Conservation (phyloP, 2,329 filamentous ascomycete genomes). For the Fusarium paranaense region DNA sequence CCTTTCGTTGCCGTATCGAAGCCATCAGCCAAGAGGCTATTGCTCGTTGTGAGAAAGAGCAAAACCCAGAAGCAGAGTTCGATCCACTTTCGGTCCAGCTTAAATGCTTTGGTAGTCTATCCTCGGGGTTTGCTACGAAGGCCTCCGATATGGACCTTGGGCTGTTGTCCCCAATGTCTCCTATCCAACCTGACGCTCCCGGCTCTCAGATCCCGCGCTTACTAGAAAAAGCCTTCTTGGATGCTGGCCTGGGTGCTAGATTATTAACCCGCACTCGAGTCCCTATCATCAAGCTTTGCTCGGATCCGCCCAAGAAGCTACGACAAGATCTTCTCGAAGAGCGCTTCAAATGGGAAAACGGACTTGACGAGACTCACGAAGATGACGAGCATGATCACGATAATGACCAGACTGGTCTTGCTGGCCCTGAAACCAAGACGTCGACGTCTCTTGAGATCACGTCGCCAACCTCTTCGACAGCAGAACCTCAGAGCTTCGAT, state of each 20-base stretch:
- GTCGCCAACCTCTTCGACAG: constrained; percentile 26
- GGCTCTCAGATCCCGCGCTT: constrained; percentile 76
- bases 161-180: constrained; percentile 74
- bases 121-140: constrained; percentile 87
- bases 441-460: constrained; percentile 33
- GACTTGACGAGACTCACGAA: constrained; percentile 53
- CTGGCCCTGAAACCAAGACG: constrained; percentile 7
- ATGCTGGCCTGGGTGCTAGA: constrained; percentile 79
- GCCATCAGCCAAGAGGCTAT: constrained; percentile 71
- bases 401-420: constrained; percentile 35
- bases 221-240: constrained; percentile 79
- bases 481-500: constrained; percentile 39
- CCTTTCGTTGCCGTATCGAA: constrained; percentile 75
- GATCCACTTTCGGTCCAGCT: constrained; percentile 70
- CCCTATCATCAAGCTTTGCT: constrained; percentile 88
- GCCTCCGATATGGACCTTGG: constrained; percentile 93
- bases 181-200: constrained; percentile 62
- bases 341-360: constrained; percentile 78
- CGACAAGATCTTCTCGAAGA: constrained; percentile 71
- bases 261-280: constrained; percentile 83
- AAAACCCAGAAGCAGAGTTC: constrained; percentile 58
- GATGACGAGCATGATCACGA: constrained; percentile 52
- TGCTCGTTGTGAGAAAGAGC: constrained; percentile 60
- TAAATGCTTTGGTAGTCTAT: constrained; percentile 84
- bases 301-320: constrained; percentile 73